Base-by-base conservation (phyloP, 2,329 filamentous ascomycete species). In the Claviceps purpurea region DNA sequence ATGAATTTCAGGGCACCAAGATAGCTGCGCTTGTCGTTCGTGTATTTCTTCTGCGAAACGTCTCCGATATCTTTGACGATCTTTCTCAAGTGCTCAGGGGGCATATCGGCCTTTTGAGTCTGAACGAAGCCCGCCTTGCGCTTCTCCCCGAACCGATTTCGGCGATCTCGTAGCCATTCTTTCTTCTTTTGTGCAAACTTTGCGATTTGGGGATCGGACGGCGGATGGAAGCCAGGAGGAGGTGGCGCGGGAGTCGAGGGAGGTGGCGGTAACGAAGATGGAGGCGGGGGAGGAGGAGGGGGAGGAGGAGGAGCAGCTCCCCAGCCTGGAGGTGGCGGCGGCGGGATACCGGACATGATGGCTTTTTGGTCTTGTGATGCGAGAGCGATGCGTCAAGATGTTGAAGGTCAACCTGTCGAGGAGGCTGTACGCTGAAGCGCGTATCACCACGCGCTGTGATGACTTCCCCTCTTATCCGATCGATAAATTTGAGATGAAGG, bases 161-260 rank as follows among this genome's bases (percentile, higher is more conserved):
- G 83, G 72, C 95, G 93, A 58, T 79, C 81, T 56, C 90, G 85
- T 62, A 97, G 76, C 94, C 94, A 98, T 83, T 96, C 90, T 68
- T 89, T 95, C 78, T 97, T 98, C 78, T 97, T 98, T 70, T 96
- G 88, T 53, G 90, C 88, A 64, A 96, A 95, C 73, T 98, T 98
- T 50, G 89, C 89, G 62, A 88, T 78, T 58, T 90, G 87, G 45
- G 89, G 84, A 65, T 97, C 85, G 59, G 82, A 78, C 24, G 84
- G 80, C 44, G 89, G 89, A 57, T 82, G 82, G 68, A 89, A 94
- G 42, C 89, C 89, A 26, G 89, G 89, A 50, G 86, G 73, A 44
- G 75, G 72, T 34, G 70, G 68, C 42, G 85, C 73, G 41, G 76
- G 74, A 30, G 70, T 70, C 45, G 74, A 69, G 2, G 77, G 76